Base-by-base conservation (phyloP, 2,329 filamentous ascomycete genomes). In the Xylaria sp. region DNA sequence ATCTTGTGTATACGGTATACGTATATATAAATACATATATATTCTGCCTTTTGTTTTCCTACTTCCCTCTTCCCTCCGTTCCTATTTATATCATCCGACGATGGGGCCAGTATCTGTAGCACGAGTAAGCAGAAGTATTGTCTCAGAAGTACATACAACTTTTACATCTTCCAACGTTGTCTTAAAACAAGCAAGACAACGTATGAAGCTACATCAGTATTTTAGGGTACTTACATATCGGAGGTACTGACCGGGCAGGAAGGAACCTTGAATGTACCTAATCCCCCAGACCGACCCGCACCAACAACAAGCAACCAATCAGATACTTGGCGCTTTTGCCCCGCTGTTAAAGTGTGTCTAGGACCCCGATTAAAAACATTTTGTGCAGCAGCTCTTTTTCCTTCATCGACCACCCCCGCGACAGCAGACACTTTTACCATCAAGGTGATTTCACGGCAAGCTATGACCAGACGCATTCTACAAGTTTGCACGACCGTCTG, bases 381-480 rank as follows among this genome's bases (percentile, higher is more conserved):
- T 71, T 66, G 52, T 68, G 63, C 68, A 62, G 51, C 62, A 69
- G 20, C 58, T 13, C 63, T 66, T 57, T 20, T 58, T 28, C 7
- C 50, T 50, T 20, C 2, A 44, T 58, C 41, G 32, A 52, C 58
- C 10, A 65, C 63, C 66, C 39, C 54, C 46, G 56, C 52, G 44
- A 34, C 23, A 58, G 37, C 52, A 51, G 32, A 54, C 10, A 15
- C 39, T 55, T 32, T 32, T 63, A 1, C 51, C 32, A 37, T 56
- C 23, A 46, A n/a, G 28, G 23, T 18, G 56, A 52, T 50, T 32
- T 34, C 39, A 37, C 44, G 7, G 54, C 18, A 41, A 72, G 65
- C 64, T 64, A 76, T 77, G 75, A 69, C 65, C 65, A 65, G 72
- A 52, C 48, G 68, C 54, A 70, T 60, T 58, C 59, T 68, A 54